Evolutionary conservation across 129 eudicot genomes (phyloP).

Genomic region (Daucus carota): DH1_v3.0 NC_030386.2:15438501-15439000

Average conservation of each 20-base stretch:
- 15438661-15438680: constrained; percentile 64
- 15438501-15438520: background rate
- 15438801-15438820: constrained; percentile 41
- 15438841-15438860: background rate
- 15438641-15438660: constrained; percentile 54
- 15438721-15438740: constrained; percentile 7
- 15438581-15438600: constrained; percentile 35
- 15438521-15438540: background rate
- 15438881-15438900: too few species aligned
- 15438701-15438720: constrained; percentile 16
- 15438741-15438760: constrained; percentile 25
- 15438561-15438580: background rate
- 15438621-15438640: constrained; percentile 52
- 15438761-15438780: constrained; percentile 30
- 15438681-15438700: constrained; percentile 37
- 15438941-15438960: background rate
- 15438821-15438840: constrained; percentile 40
- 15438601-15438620: too few species aligned
- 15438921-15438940: background rate
- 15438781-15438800: constrained; percentile 33
- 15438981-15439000: background rate
- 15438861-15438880: background rate
- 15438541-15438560: background rate
- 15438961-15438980: too few species aligned
- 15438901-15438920: too few species aligned